phyloP scores from a whole-genome alignment of 192 early-diverging fungal genomes.

The Linnemannia zychae region DNA sequence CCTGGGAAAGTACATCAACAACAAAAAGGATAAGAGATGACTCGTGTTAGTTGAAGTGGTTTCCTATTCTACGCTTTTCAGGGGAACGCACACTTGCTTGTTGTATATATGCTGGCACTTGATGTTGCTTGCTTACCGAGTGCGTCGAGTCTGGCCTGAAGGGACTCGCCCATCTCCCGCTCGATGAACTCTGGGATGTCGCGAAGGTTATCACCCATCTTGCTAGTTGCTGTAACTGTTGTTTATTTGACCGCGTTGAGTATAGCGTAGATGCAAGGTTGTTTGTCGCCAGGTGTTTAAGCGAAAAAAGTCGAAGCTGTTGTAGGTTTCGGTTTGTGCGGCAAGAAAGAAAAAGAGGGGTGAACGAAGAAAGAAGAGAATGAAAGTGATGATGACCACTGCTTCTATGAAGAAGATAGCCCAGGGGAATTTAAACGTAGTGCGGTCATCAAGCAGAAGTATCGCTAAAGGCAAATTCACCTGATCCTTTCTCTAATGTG shows the following conservation, averaged over 20 bases:
- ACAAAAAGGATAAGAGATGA: slow-evolving; percentile 12
- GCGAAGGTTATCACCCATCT: slow-evolving; percentile 72
- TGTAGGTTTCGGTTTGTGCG: no score
- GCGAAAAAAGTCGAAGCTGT: no score
- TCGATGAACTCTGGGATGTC: slow-evolving; percentile 99
- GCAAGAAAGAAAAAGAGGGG: neutral
- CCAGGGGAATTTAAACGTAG: no score
- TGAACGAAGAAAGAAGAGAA: neutral
- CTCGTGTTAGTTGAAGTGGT: neutral
- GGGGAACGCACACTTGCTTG: no score
- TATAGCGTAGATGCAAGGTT: neutral
- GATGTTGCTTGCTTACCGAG: slow-evolving; percentile 76
- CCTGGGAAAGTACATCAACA: slow-evolving; percentile 56
- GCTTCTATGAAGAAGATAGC: neutral
- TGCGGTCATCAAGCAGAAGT: no score
- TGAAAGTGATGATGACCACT: slow-evolving; percentile 2
- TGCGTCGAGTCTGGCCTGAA: slow-evolving; percentile 88
- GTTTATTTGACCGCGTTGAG: neutral
- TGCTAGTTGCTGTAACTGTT: neutral
- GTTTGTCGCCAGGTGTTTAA: no score
- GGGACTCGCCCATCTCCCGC: slow-evolving; percentile 89
- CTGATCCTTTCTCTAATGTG: no score
- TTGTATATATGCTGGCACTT: neutral
- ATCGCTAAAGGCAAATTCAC: no score
- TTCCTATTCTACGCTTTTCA: no score